Evolutionary conservation across 2,329 filamentous ascomycete genomes (phyloP).

Genomic region (Diaporthe sp.): DNA sequence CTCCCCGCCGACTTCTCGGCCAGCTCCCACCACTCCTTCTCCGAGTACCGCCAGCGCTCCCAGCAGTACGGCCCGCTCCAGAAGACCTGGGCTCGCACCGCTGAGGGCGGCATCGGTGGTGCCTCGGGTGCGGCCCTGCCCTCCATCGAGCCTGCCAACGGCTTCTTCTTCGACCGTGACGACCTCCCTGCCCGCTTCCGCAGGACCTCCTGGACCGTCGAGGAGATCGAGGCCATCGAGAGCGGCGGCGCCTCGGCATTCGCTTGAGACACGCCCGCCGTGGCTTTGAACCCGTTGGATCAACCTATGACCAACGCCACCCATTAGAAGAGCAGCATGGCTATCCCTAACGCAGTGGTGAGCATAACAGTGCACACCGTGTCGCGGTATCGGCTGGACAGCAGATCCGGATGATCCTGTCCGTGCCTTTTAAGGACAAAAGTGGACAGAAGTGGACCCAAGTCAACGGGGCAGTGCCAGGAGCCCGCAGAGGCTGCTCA

Average conservation of each 20-base stretch:
- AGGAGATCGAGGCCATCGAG: constrained; percentile 96
- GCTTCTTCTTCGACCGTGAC: constrained; percentile 87
- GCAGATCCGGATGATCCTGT: background rate
- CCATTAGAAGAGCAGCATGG: background rate
- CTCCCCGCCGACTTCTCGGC: constrained; percentile 67
- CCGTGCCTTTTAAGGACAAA: background rate
- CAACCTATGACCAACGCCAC: background rate
- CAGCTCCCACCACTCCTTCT: constrained; percentile 70
- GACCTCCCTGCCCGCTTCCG: constrained; percentile 89
- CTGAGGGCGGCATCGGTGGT: constrained; percentile 63
- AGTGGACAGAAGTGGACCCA: background rate
- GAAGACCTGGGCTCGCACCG: constrained; percentile 55
- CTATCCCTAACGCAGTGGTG: background rate
- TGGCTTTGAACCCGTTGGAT: background rate
- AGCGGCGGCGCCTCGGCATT: constrained; percentile 81
- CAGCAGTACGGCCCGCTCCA: constrained; percentile 82
- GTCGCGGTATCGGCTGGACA: background rate
- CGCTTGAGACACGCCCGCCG: constrained; percentile 47
- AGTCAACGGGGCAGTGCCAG: background rate
- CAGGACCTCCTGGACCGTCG: constrained; percentile 75
- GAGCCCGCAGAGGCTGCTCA: background rate
- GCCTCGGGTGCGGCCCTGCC: constrained; percentile 77
- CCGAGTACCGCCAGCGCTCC: constrained; percentile 80
- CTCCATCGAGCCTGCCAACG: constrained; percentile 74
- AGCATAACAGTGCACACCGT: background rate